These are phyloP conservation scores for Fusarium napiforme DNA, from an alignment of 2,329 filamentous ascomycete genomes.

Conservation along the genomic window DNA sequence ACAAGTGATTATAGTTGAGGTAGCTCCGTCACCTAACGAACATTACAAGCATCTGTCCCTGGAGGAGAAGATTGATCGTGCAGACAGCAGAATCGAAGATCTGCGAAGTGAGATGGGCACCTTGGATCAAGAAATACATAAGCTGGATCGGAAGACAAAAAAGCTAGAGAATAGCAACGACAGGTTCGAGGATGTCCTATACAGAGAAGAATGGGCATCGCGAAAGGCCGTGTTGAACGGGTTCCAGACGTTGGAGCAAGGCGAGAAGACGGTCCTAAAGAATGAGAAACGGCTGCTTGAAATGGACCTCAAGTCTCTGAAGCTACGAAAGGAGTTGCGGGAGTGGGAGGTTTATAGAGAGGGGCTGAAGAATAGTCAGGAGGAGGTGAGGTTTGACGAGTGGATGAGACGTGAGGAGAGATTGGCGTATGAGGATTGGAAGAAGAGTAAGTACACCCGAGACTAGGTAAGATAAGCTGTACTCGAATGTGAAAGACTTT, in stretches of 20 bases:
- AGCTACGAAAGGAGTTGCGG: background rate
- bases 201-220: background rate
- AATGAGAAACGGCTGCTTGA: background rate
- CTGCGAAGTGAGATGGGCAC: background rate
- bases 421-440: background rate
- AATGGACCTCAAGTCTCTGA: background rate
- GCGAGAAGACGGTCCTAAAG: background rate
- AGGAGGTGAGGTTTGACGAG: background rate
- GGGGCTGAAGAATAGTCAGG: fast-evolving
- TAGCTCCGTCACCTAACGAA: fast-evolving
- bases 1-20: background rate
- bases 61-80: background rate
- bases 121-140: background rate
- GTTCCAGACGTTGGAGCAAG: background rate
- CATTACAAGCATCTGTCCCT: background rate
- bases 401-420: background rate
- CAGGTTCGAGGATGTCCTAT: background rate
- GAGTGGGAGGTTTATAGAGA: background rate
- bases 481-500: fast-evolving
- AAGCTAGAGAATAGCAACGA: background rate
- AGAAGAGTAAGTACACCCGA: background rate
- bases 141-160: background rate
- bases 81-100: background rate
- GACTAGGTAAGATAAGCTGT: background rate
- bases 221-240: background rate